A percentile compares a stretch with the other conserved stretches of the same genome.
Conservation (phyloP, 495 filamentous ascomycete genomes). For the Tuber aestivum region DNA sequence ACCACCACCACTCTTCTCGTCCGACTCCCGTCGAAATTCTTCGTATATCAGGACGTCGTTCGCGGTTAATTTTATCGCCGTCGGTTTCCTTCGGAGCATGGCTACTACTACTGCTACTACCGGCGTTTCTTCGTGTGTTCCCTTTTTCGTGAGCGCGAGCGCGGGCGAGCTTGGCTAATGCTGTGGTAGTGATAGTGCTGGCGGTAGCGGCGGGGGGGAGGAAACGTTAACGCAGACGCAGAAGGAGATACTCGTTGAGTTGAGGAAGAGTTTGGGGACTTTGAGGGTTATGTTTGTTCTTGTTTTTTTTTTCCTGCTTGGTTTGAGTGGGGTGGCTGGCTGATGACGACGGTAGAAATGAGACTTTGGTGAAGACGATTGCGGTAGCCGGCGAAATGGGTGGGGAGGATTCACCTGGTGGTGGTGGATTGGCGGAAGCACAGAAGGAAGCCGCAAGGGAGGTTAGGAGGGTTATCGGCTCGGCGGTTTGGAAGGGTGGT, state of each 20-base stretch:
- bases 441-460: background rate
- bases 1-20: conserved; percentile 35
- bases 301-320: background rate
- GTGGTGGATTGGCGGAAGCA: background rate
- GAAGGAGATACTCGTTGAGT: conserved; percentile 35
- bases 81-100: conserved; percentile 80
- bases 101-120: no score
- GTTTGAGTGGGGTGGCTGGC: background rate
- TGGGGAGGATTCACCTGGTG: background rate
- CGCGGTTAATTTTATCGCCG: conserved; percentile 66
- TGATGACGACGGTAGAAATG: background rate
- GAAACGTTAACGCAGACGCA: conserved; percentile 30
- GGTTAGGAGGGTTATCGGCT: background rate
- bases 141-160: background rate
- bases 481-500: background rate
- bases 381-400: background rate
- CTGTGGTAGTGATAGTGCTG: background rate
- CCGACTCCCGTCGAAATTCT: conserved; percentile 46
- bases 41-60: conserved; percentile 75
- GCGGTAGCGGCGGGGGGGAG: background rate
- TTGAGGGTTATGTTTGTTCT: conserved; percentile 11
- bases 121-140: conserved; percentile 7
- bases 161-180: background rate
- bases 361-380: background rate
- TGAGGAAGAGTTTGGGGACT: conserved; percentile 38